phyloP scores from a whole-genome alignment of 805 yeast genomes.

The Candida mattraensis region DNA sequence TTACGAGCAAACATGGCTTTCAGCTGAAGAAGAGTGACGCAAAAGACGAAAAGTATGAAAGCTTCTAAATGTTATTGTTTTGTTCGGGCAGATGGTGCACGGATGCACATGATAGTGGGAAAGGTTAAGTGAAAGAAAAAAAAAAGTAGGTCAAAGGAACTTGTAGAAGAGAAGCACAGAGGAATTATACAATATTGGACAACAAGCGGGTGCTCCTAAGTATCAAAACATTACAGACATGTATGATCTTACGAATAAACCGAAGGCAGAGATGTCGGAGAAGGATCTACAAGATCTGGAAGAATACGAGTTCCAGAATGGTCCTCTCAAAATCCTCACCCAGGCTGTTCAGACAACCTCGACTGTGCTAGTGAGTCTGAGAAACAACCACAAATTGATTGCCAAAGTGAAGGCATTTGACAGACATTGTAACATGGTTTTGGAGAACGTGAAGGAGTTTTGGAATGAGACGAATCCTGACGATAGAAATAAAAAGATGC shows the following conservation, averaged over 20 bases:
- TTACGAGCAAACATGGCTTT: too few relatives aligned
- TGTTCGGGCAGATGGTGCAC: too few relatives aligned
- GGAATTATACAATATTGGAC: too few relatives aligned
- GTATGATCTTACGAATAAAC: conserved; percentile 64
- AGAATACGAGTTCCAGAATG: conserved; percentile 85
- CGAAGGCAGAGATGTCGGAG: conserved; percentile 77
- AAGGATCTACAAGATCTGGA: conserved; percentile 78
- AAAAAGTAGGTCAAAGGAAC: too few relatives aligned
- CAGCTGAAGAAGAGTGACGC: too few relatives aligned
- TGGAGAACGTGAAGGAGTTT: conserved; percentile 88
- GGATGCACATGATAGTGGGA: too few relatives aligned
- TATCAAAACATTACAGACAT: too few relatives aligned
- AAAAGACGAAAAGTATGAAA: too few relatives aligned
- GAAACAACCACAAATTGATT: conserved; percentile 90
- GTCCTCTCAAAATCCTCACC: conserved; percentile 88
- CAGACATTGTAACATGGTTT: conserved; percentile 89
- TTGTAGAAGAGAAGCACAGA: too few relatives aligned
- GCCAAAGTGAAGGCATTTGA: conserved; percentile 94
- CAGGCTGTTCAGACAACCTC: conserved; percentile 73
- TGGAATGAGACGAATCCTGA: conserved; percentile 56
- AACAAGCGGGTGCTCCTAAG: too few relatives aligned
- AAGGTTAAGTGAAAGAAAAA: too few relatives aligned
- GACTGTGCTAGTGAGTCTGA: conserved; percentile 81
- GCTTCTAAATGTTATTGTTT: too few relatives aligned
- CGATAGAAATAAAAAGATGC: conserved; percentile 34